Percentiles rank a stretch among this genome's conserved stretches.
These are phyloP conservation scores for Tieghemostelium lacteum DNA, from an alignment of 78 protist species.

Conservation along the genomic window DNA sequence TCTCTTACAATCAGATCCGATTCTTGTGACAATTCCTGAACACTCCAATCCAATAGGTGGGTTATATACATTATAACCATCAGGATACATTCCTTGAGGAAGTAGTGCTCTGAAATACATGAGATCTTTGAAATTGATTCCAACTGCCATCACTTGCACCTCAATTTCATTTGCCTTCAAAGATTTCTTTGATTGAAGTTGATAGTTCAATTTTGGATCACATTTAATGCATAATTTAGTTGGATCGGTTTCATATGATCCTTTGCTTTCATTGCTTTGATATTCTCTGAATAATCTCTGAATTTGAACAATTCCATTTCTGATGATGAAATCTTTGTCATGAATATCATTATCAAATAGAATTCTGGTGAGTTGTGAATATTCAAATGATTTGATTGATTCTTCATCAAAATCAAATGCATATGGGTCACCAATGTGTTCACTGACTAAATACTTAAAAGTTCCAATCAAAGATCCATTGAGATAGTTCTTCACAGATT, in stretches of 20 bases:
- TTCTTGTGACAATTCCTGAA: conserved; percentile 46
- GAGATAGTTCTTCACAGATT: neutral
- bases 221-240: neutral
- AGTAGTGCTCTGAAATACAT: neutral
- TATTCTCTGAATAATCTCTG: neutral
- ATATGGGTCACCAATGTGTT: neutral
- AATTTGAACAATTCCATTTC: neutral
- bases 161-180: conserved; percentile 32
- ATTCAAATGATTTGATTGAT: neutral
- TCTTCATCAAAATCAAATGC: neutral
- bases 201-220: neutral
- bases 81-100: neutral
- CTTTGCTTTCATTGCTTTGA: neutral
- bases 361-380: neutral
- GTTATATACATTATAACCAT: conserved; percentile 7
- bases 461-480: neutral
- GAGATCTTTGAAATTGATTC: conserved; percentile 53
- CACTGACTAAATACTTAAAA: neutral
- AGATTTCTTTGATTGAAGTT: neutral
- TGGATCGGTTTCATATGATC: neutral
- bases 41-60: conserved; percentile 70
- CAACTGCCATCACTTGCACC: conserved; percentile 29
- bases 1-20: neutral
- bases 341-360: neutral
- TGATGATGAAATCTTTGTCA: neutral